Conservation (phyloP, 371 early-diverging fungal species). For the Saksenaea vasiformis region DNA sequence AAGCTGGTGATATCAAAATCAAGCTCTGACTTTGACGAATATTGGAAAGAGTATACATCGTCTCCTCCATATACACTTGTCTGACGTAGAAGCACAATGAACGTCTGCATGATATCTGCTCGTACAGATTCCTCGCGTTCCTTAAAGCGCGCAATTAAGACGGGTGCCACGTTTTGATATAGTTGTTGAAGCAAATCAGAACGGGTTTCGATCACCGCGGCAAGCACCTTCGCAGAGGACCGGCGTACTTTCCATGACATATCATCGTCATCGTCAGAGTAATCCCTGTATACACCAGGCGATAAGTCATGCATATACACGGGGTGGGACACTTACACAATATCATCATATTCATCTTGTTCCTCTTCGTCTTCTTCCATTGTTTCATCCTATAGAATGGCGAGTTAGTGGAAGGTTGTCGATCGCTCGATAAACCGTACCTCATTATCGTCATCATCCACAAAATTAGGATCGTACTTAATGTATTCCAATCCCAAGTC, state of each 20-base stretch:
- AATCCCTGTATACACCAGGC: constrained; percentile 47
- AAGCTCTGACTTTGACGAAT: constrained; percentile 10
- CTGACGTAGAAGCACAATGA: constrained; percentile 72
- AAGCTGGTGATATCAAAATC: constrained; percentile 26
- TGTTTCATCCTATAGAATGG: constrained; percentile 61
- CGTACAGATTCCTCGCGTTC: constrained; percentile 94
- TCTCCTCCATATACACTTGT: constrained; percentile 60
- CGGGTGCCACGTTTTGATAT: constrained; percentile 70
- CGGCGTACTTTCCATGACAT: constrained; percentile 94
- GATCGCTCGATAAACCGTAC: constrained; percentile 18
- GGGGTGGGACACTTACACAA: constrained; percentile 30
- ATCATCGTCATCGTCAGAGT: constrained; percentile 78
- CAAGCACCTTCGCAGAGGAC: constrained; percentile 79
- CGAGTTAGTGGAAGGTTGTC: background rate
- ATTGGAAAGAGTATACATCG: constrained; percentile 13
- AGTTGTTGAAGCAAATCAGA: constrained; percentile 67
- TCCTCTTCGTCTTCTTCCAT: constrained; percentile 69
- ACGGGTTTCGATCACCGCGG: constrained; percentile 75
- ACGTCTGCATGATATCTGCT: constrained; percentile 80
- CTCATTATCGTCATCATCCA: constrained; percentile 75
- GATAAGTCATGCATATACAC: background rate
- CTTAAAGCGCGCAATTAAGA: constrained; percentile 78
- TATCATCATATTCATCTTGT: constrained; percentile 78
- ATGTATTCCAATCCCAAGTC: constrained; percentile 66
- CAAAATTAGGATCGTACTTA: constrained; percentile 91